These are phyloP conservation scores for Hypomyces rosellus DNA, from an alignment of 2,329 filamentous ascomycete genomes.

Conservation along the genomic window DNA sequence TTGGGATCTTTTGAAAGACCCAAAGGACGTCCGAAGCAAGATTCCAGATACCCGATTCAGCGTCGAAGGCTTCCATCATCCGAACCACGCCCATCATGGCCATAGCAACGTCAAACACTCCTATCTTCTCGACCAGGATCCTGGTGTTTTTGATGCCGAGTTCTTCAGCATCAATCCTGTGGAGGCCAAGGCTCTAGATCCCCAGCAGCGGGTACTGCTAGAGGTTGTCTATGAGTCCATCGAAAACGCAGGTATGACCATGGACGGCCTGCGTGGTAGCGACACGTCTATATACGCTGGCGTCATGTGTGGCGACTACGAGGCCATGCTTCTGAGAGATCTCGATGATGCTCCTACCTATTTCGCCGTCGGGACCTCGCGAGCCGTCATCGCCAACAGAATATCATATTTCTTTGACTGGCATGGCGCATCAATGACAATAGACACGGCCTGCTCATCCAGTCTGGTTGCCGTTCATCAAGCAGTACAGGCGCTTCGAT, in stretches of 20 bases:
- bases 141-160: conserved; percentile 32
- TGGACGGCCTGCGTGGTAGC: conserved; percentile 15
- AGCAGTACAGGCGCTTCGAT: conserved; percentile 20
- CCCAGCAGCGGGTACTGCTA: conserved; percentile 20
- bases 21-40: conserved; percentile 13
- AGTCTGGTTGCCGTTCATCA: conserved; percentile 41
- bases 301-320: conserved; percentile 30
- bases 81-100: conserved; percentile 19
- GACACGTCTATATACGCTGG: conserved; percentile 32
- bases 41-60: conserved; percentile 16
- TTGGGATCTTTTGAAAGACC: conserved; percentile 15
- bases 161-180: conserved; percentile 18
- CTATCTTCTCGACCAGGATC: conserved; percentile 24
- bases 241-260: conserved; percentile 26
- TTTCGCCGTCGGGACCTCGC: conserved; percentile 35
- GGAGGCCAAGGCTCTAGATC: conserved; percentile 13
- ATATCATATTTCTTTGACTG: conserved; percentile 44
- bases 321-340: conserved; percentile 23
- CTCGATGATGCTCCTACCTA: conserved; percentile 28
- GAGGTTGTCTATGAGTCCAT: conserved; percentile 36
- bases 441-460: conserved; percentile 47
- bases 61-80: conserved; percentile 16
- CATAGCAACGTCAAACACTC: conserved; percentile 28
- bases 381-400: conserved; percentile 36
- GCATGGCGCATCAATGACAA: conserved; percentile 38